A percentile compares a stretch with the other conserved stretches of the same genome.
Conservation (phyloP, 495 filamentous ascomycete species). For the Choiromyces venosus region DNA sequence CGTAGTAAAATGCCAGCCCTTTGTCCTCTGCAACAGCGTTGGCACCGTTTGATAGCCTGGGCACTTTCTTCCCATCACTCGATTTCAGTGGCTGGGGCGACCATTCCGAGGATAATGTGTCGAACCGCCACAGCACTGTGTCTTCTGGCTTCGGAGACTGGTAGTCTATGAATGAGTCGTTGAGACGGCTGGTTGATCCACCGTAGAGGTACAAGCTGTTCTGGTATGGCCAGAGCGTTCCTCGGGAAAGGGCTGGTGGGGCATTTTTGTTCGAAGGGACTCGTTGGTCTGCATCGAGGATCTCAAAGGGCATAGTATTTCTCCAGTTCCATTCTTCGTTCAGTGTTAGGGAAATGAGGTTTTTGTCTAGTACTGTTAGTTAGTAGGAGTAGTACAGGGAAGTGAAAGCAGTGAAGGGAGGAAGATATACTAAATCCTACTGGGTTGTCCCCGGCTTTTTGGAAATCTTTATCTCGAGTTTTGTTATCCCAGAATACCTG, state of each 20-base stretch:
- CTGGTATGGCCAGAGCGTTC: conserved; percentile 23
- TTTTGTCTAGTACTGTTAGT: conserved; percentile 11
- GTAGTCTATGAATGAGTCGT: conserved; percentile 15
- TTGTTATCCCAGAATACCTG: conserved; percentile 14
- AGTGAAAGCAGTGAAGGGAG: not conserved
- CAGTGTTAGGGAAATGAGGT: conserved; percentile 30
- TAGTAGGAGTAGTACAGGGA: not conserved
- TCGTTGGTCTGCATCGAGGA: conserved; percentile 5
- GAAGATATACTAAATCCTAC: conserved; percentile 21
- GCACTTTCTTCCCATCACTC: not conserved
- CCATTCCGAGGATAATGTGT: not conserved
- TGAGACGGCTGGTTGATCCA: conserved; percentile 19
- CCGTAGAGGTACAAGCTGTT: conserved; percentile 21
- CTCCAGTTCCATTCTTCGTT: conserved; percentile 20
- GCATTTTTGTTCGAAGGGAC: not conserved
- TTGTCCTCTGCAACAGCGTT: conserved; percentile 19
- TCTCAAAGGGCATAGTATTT: not conserved
- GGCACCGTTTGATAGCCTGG: conserved; percentile 25
- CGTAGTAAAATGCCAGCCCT: conserved; percentile 28
- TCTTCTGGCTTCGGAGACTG: conserved; percentile 12
- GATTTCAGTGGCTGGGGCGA: conserved; percentile 13
- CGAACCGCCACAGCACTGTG: conserved; percentile 23
- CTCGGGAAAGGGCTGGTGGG: conserved; percentile 22
- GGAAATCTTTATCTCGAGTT: conserved; percentile 1
- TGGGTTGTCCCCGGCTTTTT: conserved; percentile 18